Evolutionary conservation across 1,284 basidiomycete species (phyloP), one percentile per base, ranked within the genome.

Genomic region (Porodaedalea pini): DNA sequence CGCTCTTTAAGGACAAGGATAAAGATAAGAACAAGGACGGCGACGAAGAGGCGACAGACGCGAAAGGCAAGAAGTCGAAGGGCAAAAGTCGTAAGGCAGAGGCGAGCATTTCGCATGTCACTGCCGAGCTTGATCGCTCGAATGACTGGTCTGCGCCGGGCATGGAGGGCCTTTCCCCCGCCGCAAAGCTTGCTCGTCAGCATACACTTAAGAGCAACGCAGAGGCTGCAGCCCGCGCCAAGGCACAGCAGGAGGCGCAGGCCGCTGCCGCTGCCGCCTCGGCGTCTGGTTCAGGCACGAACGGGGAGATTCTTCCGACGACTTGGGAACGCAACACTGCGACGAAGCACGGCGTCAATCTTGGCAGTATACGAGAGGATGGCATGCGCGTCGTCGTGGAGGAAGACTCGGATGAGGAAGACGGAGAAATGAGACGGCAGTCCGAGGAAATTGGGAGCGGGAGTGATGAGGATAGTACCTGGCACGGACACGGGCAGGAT

Each of bases 1-100:
- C 89, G 51, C 78, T 97, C 57, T 95, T 95, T 81, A 96, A 95
- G 73, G 90, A 94, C 70, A 94, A 95, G 75, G 80, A 84, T 49
- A 86, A 89, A 72, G 79, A 81, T 59, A 81, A 82, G 66, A 79
- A 82, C 11, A 75, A 80, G 69, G 80, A 85, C 41, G 73, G 78
- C 65, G 76, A 79, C 61, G 81, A 80, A 44, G 71, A 69, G 10
- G 73, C 51, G n/a, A 62, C 58, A 15, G 73, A 56, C 13, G 62
- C 58, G n/a, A 63, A 64, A 6, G 51, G 50, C 13, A 62, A 70
- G 51, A 69, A 67, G 41, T 63, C 65, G 47, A 74, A 79, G 64
- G 70, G 77, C 70, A 93, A 93, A 71, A 80, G 78, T 2, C 77
- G 79, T 40, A 84, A 82, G 4, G 83, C 85, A 4, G 82, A 86